Conservation (phyloP, 176 grass and related monocot genomes). For the Thinopyrum elongatum region DNA sequence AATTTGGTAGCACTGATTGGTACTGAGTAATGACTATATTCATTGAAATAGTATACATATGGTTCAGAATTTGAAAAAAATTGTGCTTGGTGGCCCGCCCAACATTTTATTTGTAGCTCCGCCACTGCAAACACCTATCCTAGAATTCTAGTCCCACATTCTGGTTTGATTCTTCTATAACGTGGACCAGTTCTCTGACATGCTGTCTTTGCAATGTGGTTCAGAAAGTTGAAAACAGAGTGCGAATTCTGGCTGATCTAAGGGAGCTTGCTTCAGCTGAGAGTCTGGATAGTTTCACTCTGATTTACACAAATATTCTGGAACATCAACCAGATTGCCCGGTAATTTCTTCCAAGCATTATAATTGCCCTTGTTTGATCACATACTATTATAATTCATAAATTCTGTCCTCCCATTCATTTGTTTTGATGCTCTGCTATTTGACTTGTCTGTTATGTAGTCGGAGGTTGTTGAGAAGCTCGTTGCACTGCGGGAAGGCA, state of each 20-base stretch:
- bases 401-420: not conserved
- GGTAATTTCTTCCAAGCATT: conserved; percentile 51
- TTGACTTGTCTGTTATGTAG: conserved; percentile 45
- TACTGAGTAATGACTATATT: no score
- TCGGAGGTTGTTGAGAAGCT: conserved; percentile 99
- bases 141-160: not conserved
- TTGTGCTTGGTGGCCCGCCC: no score
- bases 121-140: not conserved
- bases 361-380: not conserved
- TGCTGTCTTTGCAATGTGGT: conserved; percentile 16
- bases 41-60: no score
- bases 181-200: conserved; percentile 26
- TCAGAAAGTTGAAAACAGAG: conserved; percentile 98
- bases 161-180: not conserved
- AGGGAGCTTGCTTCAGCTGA: conserved; percentile 97
- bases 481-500: conserved; percentile 86
- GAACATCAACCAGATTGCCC: conserved; percentile 99
- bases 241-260: conserved; percentile 91
- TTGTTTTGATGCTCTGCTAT: conserved; percentile 23
- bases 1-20: no score
- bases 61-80: no score
- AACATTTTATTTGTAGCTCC: no score
- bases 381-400: not conserved
- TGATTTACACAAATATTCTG: conserved; percentile 96
- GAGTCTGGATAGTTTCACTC: conserved; percentile 95